Evolutionary conservation across 306 rosid genomes (phyloP).

Genomic region (Morella rubra): DNA sequence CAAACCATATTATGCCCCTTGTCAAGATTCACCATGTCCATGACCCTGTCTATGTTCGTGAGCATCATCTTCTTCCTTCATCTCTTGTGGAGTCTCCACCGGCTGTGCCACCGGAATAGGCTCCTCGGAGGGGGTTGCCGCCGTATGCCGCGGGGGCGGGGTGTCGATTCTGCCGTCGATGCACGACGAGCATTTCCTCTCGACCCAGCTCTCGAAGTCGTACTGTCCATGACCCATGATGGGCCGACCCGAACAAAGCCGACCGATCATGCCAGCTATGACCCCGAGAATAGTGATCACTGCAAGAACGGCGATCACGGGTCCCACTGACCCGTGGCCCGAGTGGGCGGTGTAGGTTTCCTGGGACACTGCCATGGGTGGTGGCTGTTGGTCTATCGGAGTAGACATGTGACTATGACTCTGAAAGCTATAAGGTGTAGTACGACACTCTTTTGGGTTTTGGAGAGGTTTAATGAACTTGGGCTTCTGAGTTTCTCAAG

Average conservation of each 20-base stretch:
- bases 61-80: slow-evolving; percentile 38
- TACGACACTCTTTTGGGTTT: not conserved
- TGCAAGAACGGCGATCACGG: slow-evolving; percentile 73
- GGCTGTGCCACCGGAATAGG: slow-evolving; percentile 20
- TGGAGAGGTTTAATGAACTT: slow-evolving; percentile 8
- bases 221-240: slow-evolving; percentile 62
- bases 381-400: slow-evolving; percentile 44
- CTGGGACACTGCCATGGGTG: slow-evolving; percentile 42
- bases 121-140: not conserved
- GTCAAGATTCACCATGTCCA: slow-evolving; percentile 9
- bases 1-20: not conserved
- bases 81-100: slow-evolving; percentile 39
- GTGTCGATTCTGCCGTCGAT: slow-evolving; percentile 57
- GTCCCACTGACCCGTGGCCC: slow-evolving; percentile 70
- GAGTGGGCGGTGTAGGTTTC: slow-evolving; percentile 55
- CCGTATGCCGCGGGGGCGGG: slow-evolving; percentile 30
- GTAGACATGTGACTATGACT: slow-evolving; percentile 47
- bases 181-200: slow-evolving; percentile 77
- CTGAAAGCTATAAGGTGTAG: too few relatives aligned
- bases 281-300: slow-evolving; percentile 69
- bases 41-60: slow-evolving; percentile 17
- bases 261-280: slow-evolving; percentile 73
- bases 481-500: slow-evolving; percentile 7
- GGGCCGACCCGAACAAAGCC: slow-evolving; percentile 82
- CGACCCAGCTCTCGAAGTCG: slow-evolving; percentile 77